Base-by-base conservation (phyloP, 2,329 filamentous ascomycete genomes). In the Ceratocystis diversiconidia region DNA sequence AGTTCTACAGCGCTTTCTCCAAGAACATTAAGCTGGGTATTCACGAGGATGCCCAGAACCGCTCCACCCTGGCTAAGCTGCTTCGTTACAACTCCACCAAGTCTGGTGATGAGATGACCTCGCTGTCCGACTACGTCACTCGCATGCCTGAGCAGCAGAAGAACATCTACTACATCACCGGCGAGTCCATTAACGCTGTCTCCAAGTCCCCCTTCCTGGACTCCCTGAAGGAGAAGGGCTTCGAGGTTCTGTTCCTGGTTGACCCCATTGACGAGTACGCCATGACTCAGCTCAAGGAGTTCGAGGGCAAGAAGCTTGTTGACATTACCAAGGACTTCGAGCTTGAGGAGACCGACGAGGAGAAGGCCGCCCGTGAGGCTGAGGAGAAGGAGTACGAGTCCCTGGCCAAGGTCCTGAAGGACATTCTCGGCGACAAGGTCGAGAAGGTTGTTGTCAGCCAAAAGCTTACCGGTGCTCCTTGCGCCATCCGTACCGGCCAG, bases 311-410 rank as follows among this genome's bases (percentile, higher is more conserved):
- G 92, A 99, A 99, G 87, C 89, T 99, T 64, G 92, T 99, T 74
- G 94, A 99, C 77, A 97, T 99, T 81, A 99, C 94, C 85, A 99
- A 99, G 89, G 94, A 99, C 85, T 99, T 99, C 77, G 94, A 99
- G 82, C 90, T 99, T 69, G 94, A 99, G 87, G 94, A 99, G 89
- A 95, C 91, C 62, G 94, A 99, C 36, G 94, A 99, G 76, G 94
- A 99, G 90, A 99, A 97, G 92, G 88, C 86, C 76, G 79, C 86
- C 73, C 94, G 94, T 71, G 94, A 97, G 85, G 83, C 82, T 66
- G 90, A 97, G 83, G 92, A 96, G 88, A 97, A 97, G 87, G 92
- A 97, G 82, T 99, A 81, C 78, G 94, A 99, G 82, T 79, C 80
- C 72, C 88, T 97, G 66, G 88, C 92, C 78, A 99, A 99, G 89